Evolutionary conservation across 371 early-diverging fungal species (phyloP), one percentile per base, ranked within the genome.

Genomic region (Actinomortierella wolfii): DNA sequence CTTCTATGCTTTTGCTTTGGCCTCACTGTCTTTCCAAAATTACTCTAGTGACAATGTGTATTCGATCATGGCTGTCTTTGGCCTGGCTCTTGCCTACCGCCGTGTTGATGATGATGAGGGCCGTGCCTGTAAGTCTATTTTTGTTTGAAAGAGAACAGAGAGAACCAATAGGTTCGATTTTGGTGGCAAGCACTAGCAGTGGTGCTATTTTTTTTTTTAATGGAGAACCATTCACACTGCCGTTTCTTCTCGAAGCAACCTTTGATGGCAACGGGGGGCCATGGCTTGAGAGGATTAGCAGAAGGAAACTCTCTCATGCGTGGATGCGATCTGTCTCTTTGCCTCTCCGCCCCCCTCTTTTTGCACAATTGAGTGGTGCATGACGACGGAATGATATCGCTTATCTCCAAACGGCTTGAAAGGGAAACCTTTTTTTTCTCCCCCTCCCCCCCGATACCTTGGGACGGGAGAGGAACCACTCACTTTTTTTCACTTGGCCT

Each of bases 21-120:
- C n/a, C n/a, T n/a, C n/a, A n/a, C n/a, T n/a, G n/a, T n/a, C n/a
- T n/a, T n/a, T n/a, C n/a, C n/a, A n/a, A n/a, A n/a, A n/a, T n/a
- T 42, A 34, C 13, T 15, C 45, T 57, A 91, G 95, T 48, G 95
- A 95, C 78, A 95, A 95, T 64, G 95, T 95, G 8, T 93, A 95
- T 68, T 94, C 95, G n/a, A 94, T 95, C 58, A 80, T 91, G 63
- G 89, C 89, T 52, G 94, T 92, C 15, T 94, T 86, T 81, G 94
- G 93, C 43, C 80, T 95, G 21, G 92, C 94, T 1, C 79, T 94
- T 1, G 94, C 94, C 1, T 95, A 94, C 66, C 83, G 92, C 59
- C 79, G 93, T 39, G 69, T 93, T 24, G 94, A 94, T 67, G 93
- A 94, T 65, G 90, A 88, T 56, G 83, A 82, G 46, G 94, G 94